Percentiles rank a stretch among this genome's conserved stretches.
Conservation (phyloP, 1,284 basidiomycete genomes). For the Xanthoconium separans region DNA sequence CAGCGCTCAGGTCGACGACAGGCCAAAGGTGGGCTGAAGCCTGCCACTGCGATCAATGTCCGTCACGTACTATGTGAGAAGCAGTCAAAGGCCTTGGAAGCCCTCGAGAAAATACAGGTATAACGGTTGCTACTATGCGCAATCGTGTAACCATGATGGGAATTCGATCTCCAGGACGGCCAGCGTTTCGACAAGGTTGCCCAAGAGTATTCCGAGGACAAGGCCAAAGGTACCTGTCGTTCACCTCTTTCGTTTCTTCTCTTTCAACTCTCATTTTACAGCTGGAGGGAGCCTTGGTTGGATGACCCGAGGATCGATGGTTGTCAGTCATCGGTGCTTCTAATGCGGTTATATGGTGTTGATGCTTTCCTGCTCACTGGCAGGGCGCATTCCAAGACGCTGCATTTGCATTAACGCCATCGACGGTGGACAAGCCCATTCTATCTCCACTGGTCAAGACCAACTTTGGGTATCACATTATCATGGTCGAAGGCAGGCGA, state of each 20-base stretch:
- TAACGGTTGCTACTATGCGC: background rate
- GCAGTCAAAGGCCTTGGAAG: constrained; percentile 73
- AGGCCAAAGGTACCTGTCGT: constrained; percentile 65
- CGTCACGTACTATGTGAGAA: constrained; percentile 88
- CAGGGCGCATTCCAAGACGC: constrained; percentile 79
- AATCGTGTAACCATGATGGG: constrained; percentile 2
- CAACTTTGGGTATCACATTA: constrained; percentile 82
- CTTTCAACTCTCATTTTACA: constrained; percentile 30
- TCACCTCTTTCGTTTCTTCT: background rate
- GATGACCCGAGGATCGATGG: constrained; percentile 83
- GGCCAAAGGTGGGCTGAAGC: constrained; percentile 59
- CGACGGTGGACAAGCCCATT: constrained; percentile 73
- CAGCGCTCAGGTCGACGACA: constrained; percentile 21
- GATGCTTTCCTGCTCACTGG: background rate
- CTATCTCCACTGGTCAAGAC: constrained; percentile 76
- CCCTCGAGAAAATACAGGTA: constrained; percentile 75
- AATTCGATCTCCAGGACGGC: constrained; percentile 49
- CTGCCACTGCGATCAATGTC: constrained; percentile 79
- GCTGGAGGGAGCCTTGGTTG: constrained; percentile 82
- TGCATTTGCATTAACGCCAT: constrained; percentile 75
- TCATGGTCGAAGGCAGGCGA: constrained; percentile 82
- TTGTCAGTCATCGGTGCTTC: constrained; percentile 38
- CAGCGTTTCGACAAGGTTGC: constrained; percentile 82
- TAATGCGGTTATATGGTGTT: background rate
- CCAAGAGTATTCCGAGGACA: constrained; percentile 84